Evolutionary conservation across 371 early-diverging fungal species (phyloP), one percentile per base, ranked within the genome.

Genomic region (Capniomyces stellatus): DNA sequence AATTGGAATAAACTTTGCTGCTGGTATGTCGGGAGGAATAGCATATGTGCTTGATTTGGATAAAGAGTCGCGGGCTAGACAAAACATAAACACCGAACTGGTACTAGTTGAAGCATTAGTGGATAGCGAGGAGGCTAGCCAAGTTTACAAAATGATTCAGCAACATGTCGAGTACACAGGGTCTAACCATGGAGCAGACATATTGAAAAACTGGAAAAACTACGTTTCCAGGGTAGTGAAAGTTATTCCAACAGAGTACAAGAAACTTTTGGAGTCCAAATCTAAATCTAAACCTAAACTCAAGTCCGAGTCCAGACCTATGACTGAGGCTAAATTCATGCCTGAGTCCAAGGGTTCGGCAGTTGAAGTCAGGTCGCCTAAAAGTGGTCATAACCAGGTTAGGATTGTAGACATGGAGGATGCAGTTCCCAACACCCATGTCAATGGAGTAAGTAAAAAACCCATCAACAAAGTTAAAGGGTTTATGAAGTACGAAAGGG

Each of bases 231-330:
- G 75, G 71, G 84, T 93, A 46, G 83, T 90, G 66, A 92, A 88
- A 75, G 91, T 96, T 44, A 83, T 89, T 76, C 93, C 96, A n/a
- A 72, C 72, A 15, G 96, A 96, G 62, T 93, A 90, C 73, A 81
- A 80, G 61, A 72, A 70, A 28, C 81, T 86, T 21, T 64, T 93
- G 54, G 75, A 75, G 52, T 10, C 6, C 6, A 35, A 35, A 15
- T n/a, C n/a, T n/a, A n/a, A n/a, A n/a, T n/a, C n/a, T n/a, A n/a
- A n/a, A n/a, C n/a, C n/a, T n/a, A n/a, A n/a, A n/a, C n/a, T n/a
- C n/a, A n/a, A n/a, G n/a, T n/a, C n/a, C n/a, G n/a, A n/a, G n/a
- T n/a, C n/a, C n/a, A n/a, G n/a, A n/a, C n/a, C n/a, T n/a, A n/a
- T n/a, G n/a, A n/a, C n/a, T n/a, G 15, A 35, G 10, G 35, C 35